Percentiles rank a stretch among this genome's conserved stretches.
phyloP scores from a whole-genome alignment of 2,329 filamentous ascomycete species.

The Mariannaea elegans region DNA sequence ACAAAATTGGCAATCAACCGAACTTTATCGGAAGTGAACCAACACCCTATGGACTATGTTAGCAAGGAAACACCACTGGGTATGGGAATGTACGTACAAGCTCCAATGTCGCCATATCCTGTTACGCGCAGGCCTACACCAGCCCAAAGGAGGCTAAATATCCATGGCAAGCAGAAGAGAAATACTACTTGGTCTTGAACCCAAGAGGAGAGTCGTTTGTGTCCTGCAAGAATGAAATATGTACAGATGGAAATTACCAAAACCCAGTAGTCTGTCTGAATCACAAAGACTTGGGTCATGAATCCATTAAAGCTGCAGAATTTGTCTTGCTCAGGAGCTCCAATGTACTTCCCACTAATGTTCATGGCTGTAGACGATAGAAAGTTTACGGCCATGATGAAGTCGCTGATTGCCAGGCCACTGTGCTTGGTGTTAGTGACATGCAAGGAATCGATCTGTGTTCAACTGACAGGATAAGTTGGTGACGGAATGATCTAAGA shows the following conservation, averaged over 20 bases:
- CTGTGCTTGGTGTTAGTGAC: not conserved
- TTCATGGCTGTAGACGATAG: conserved; percentile 13
- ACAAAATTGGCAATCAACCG: conserved; percentile 14
- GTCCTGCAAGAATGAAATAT: conserved; percentile 16
- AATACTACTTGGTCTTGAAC: conserved; percentile 1
- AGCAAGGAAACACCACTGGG: not conserved
- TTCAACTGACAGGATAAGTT: conserved; percentile 18
- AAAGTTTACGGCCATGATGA: conserved; percentile 18
- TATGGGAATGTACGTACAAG: not conserved
- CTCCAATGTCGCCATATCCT: conserved; percentile 17
- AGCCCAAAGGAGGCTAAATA: conserved; percentile 8
- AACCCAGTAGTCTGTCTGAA: conserved; percentile 21
- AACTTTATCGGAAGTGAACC: conserved; percentile 19
- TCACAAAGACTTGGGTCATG: conserved; percentile 15
- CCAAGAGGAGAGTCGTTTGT: not conserved
- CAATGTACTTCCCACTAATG: conserved; percentile 2
- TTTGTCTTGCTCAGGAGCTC: conserved; percentile 7
- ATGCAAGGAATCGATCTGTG: no score
- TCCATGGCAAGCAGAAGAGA: conserved; percentile 7
- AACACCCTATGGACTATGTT: conserved; percentile 10
- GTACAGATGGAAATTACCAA: conserved; percentile 8
- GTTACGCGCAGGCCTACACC: conserved; percentile 7
- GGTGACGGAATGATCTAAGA: conserved; percentile 17
- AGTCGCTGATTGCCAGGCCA: conserved; percentile 14
- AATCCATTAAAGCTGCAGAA: conserved; percentile 16